phyloP scores from a whole-genome alignment of 306 rosid species.

The Cicer chorassanicum region DNA sequence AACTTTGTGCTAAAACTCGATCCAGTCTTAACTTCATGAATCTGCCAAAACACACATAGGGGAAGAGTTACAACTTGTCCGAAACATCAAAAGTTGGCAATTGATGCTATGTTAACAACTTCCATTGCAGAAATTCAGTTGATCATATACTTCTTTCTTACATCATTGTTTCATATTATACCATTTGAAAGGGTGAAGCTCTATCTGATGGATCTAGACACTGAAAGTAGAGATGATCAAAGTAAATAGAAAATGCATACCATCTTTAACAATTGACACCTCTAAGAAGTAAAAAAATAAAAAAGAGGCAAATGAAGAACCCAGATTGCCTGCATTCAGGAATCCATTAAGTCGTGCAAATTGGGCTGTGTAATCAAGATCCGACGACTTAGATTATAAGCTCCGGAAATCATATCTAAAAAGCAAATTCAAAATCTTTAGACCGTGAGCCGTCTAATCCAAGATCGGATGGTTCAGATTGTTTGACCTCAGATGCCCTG shows the following conservation, averaged over 20 bases:
- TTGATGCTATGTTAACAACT: conserved; percentile 37
- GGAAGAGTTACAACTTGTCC: conserved; percentile 34
- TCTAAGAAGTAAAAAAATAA: not conserved
- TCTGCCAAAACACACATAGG: conserved; percentile 56
- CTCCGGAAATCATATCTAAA: not conserved
- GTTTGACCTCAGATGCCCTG: not conserved
- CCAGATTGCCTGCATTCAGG: not conserved
- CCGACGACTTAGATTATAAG: not conserved
- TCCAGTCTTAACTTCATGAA: conserved; percentile 98
- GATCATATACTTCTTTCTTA: conserved; percentile 7
- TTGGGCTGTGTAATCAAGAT: not conserved
- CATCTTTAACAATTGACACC: not conserved
- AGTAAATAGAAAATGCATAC: not conserved
- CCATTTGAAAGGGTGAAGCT: conserved; percentile 31
- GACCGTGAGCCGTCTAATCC: not conserved
- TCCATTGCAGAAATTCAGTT: conserved; percentile 25
- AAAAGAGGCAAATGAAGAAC: not conserved
- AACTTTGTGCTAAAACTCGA: conserved; percentile 81
- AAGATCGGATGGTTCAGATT: not conserved
- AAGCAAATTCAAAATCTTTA: not conserved
- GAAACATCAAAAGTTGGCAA: conserved; percentile 38
- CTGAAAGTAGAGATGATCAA: not conserved
- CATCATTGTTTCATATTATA: conserved; percentile 24
- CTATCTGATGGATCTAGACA: conserved; percentile 4
- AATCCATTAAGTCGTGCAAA: too few relatives aligned